Evolutionary conservation across 371 early-diverging fungal species (phyloP), one percentile per base, ranked within the genome.

Genomic region (Syncephalis plumigaleata): DNA sequence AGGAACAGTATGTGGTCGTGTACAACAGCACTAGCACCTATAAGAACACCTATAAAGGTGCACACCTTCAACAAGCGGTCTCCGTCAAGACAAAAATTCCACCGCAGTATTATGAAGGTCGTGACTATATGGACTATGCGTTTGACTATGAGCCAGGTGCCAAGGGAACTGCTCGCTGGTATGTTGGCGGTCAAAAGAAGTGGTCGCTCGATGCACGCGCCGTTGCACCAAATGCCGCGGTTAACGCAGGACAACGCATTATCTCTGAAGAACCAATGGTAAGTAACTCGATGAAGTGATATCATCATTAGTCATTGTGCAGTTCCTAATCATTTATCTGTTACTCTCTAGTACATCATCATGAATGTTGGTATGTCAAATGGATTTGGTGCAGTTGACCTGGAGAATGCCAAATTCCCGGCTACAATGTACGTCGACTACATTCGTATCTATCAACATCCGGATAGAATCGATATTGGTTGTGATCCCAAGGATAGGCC

Each of bases 401-500:
- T 50, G 59, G 0, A 49, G 42, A 1, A 44, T 51, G 23, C 58
- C 67, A 20, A 45, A 23, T 61, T 67, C 48, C 70, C 70, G 1
- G 58, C 61, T 21, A 45, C 55, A 39, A 59, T 66, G 57, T 56
- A 60, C 37, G 47, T 69, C 21, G 71, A 71, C 55, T 69, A 69
- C 44, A 54, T 71, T 8, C 61, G 71, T 9, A 49, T 70, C 26
- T 71, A 66, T 57, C 71, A 71, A 39, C 59, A 65, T 40, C 68
- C 67, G 5, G 66, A 71, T 39, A 57, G 62, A 31, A 66, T 66
- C 42, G 57, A 55, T 24, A 49, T 69, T 16, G 64, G 68, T 27
- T 71, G 71, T 48, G 68, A 67, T 38, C 70, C 71, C 17, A 51
- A 54, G 1, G 68, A 66, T 48, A 48, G 56, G 21, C 71, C 71